Evolutionary conservation across 768 basidiomycete species (phyloP).

Genomic region (Cyclocybe cylindracea): DNA sequence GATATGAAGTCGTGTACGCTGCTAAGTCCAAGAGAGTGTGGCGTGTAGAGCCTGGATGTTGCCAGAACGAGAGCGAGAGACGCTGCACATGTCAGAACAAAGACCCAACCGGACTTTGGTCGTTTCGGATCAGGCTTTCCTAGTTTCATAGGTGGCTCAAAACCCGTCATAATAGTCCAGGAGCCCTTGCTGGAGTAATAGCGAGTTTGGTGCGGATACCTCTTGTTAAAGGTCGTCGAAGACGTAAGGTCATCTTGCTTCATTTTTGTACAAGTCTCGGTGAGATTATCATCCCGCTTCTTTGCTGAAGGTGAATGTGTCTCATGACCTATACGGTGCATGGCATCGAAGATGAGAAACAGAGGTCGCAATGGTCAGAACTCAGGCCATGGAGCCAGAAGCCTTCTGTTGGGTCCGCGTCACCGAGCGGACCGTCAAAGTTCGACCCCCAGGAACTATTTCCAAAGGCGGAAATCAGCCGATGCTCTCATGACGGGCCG

Average conservation of each 20-base stretch:
- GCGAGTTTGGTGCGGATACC: neutral
- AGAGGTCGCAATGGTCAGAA: slow-evolving; percentile 8
- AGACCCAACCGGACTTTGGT: slow-evolving; percentile 25
- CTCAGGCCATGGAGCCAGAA: slow-evolving; percentile 23
- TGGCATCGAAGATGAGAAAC: slow-evolving; percentile 15
- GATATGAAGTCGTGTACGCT: slow-evolving; percentile 13
- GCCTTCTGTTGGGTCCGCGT: too few relatives aligned
- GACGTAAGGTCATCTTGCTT: slow-evolving; percentile 1
- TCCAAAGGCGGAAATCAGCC: too few relatives aligned
- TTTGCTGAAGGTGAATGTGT: slow-evolving; percentile 11
- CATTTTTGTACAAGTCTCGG: slow-evolving; percentile 10
- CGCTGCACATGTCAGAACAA: slow-evolving; percentile 25
- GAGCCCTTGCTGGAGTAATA: slow-evolving; percentile 5
- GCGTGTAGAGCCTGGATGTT: slow-evolving; percentile 13
- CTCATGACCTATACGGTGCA: slow-evolving; percentile 20
- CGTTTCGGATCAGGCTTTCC: slow-evolving; percentile 11
- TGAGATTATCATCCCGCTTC: slow-evolving; percentile 4
- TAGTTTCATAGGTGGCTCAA: slow-evolving; percentile 14
- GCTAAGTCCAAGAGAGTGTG: slow-evolving; percentile 8
- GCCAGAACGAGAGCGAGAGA: slow-evolving; percentile 25
- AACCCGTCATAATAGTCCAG: slow-evolving; percentile 21
- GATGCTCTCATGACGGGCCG: too few relatives aligned
- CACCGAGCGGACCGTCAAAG: too few relatives aligned
- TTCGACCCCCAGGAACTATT: too few relatives aligned
- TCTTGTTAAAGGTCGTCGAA: slow-evolving; percentile 1